phyloP scores from a whole-genome alignment of 75 land plant genomes.

The Selaginella moellendorffii region DNA sequence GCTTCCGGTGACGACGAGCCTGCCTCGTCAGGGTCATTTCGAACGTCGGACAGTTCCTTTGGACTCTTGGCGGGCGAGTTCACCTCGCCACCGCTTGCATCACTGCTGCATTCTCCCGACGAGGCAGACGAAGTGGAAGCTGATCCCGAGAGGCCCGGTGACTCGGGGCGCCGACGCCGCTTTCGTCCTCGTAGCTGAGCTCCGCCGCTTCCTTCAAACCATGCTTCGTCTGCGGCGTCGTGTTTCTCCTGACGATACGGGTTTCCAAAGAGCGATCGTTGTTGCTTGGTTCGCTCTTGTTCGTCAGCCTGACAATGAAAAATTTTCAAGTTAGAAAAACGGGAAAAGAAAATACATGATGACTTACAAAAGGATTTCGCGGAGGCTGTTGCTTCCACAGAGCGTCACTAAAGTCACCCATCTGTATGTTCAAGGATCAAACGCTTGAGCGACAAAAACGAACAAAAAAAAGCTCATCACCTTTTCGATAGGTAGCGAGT shows the following conservation, averaged over 20 bases:
- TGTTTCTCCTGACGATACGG: slow-evolving; percentile 24
- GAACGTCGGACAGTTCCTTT: neutral
- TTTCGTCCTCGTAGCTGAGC: slow-evolving; percentile 5
- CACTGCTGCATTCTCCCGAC: slow-evolving; percentile 4
- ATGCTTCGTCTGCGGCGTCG: slow-evolving; percentile 24
- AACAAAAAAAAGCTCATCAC: neutral
- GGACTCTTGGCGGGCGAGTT: neutral
- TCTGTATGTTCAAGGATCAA: slow-evolving; percentile 15
- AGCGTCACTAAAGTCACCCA: slow-evolving; percentile 29
- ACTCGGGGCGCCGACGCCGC: slow-evolving; percentile 20
- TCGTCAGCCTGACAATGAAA: slow-evolving; percentile 18
- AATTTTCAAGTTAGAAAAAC: neutral
- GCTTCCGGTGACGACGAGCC: too few relatives aligned
- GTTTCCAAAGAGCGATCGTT: slow-evolving; percentile 22
- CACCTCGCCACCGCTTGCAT: neutral
- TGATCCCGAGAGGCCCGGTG: slow-evolving; percentile 12
- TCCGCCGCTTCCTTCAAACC: slow-evolving; percentile 22
- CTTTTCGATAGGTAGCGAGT: slow-evolving; percentile 27
- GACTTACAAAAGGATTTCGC: slow-evolving; percentile 25
- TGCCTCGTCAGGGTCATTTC: neutral
- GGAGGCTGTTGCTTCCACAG: slow-evolving; percentile 26
- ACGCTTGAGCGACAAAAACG: neutral
- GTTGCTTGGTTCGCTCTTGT: slow-evolving; percentile 25
- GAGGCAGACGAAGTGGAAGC: slow-evolving; percentile 4
- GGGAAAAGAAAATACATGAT: neutral